phyloP scores from a whole-genome alignment of 192 early-diverging fungal species.

The Podila minutissima region DNA sequence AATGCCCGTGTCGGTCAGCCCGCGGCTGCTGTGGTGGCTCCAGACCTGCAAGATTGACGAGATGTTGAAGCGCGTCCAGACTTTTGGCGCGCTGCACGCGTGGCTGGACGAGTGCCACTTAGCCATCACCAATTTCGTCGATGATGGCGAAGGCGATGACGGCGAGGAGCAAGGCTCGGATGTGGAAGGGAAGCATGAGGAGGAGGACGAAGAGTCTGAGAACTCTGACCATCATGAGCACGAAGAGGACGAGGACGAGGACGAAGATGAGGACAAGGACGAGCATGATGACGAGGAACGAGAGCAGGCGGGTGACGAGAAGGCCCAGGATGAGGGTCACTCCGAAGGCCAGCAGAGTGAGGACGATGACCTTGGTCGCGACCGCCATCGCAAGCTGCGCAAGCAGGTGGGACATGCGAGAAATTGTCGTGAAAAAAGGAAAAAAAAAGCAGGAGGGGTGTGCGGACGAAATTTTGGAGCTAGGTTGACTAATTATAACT shows the following conservation, averaged over 20 bases:
- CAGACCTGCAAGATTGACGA: slow-evolving; percentile 16
- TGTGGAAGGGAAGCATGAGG: slow-evolving; percentile 1
- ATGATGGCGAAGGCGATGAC: slow-evolving; percentile 23
- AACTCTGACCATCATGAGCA: slow-evolving; percentile 25
- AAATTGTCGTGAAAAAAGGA: too few relatives aligned
- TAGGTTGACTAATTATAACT: background rate
- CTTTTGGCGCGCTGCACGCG: slow-evolving; percentile 31
- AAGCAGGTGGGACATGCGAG: slow-evolving; percentile 19
- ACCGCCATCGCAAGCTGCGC: slow-evolving; percentile 28
- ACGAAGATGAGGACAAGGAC: slow-evolving; percentile 19
- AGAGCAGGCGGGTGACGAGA: slow-evolving; percentile 30
- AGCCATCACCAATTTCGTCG: slow-evolving; percentile 25
- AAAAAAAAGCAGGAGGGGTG: too few relatives aligned
- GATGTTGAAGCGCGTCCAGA: slow-evolving; percentile 28
- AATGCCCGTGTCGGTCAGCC: slow-evolving; percentile 19
- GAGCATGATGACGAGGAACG: slow-evolving; percentile 36
- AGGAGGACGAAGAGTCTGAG: slow-evolving; percentile 21
- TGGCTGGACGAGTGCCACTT: slow-evolving; percentile 30
- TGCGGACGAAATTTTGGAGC: background rate
- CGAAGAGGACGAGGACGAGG: slow-evolving; percentile 31
- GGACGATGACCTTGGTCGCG: slow-evolving; percentile 1
- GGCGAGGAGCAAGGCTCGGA: slow-evolving; percentile 8
- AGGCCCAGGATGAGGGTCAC: slow-evolving; percentile 18
- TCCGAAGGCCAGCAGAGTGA: slow-evolving; percentile 10
- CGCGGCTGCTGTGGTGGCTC: slow-evolving; percentile 29